These are phyloP conservation scores for Cephaloascus fragrans DNA, from an alignment of 805 yeast species.

Conservation along the genomic window DNA sequence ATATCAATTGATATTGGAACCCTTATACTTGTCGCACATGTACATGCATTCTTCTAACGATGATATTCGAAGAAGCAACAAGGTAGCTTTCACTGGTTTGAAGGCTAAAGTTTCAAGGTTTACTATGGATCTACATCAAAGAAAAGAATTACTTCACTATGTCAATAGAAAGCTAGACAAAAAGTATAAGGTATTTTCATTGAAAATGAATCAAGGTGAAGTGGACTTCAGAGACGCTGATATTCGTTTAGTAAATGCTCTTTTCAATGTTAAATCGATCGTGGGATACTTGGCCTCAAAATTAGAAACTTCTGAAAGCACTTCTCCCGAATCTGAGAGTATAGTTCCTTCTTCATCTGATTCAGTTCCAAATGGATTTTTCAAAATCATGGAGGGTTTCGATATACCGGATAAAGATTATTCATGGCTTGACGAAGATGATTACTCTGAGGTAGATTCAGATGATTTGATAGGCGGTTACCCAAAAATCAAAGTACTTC, in stretches of 20 bases:
- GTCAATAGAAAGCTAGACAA: constrained; percentile 26
- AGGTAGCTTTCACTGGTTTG: constrained; percentile 25
- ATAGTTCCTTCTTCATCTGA: neutral
- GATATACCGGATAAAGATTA: constrained; percentile 3
- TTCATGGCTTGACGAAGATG: constrained; percentile 69
- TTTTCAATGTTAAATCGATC: constrained; percentile 45
- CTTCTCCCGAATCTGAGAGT: neutral
- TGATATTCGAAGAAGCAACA: constrained; percentile 10
- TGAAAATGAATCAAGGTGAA: constrained; percentile 59
- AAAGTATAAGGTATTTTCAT: constrained; percentile 29
- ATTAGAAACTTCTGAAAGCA: neutral
- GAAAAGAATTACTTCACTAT: constrained; percentile 23
- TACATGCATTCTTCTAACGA: constrained; percentile 19
- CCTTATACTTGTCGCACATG: constrained; percentile 25
- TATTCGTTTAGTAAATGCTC: constrained; percentile 54
- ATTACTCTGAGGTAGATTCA: constrained; percentile 61
- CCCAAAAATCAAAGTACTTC: constrained; percentile 34
- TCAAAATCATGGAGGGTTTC: neutral
- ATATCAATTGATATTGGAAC: constrained; percentile 28
- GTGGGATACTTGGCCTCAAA: constrained; percentile 13
- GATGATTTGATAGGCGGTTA: constrained; percentile 26
- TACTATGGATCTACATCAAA: constrained; percentile 57
- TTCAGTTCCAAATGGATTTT: neutral
- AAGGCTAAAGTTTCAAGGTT: constrained; percentile 44
- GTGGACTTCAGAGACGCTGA: constrained; percentile 63